Evolutionary conservation across 345 rosid species (phyloP), one percentile per base, ranked within the genome.

Genomic region (Cochlearia excelsa): DNA sequence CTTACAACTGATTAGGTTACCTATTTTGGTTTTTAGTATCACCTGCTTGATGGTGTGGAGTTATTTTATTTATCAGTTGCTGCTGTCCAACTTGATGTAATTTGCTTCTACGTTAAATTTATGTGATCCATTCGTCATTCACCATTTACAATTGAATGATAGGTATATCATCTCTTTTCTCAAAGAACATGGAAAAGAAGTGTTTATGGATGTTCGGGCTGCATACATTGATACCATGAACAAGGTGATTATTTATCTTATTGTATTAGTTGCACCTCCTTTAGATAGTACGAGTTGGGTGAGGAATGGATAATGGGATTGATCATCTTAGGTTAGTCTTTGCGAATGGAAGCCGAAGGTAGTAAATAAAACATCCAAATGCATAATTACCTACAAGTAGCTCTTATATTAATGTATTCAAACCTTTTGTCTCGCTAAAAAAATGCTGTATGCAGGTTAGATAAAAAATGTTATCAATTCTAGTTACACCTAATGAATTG

Each of bases 151-250:
- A 74, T 63, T 58, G 51, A 4, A 52, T 53, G 33, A 28, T 74
- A 93, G 99, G 88, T 93, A 89, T 73, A 69, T 82, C 31, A 74
- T 87, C 71, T 71, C 85, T 56, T 93, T 93, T 75, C 85, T 89
- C 68, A 89, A 87, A 82, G 97, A 82, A 76, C 91, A 93, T 70
- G 95, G 92, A 68, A 89, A 79, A 76, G 97, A 93, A 74, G 82
- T 93, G 33, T 85, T 85, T 77, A 52, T 34, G 68, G 96, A 93
- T 72, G 96, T 93, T 60, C 92, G 95, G 68, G 90, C 80, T 69
- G 95, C 99, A 6, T 93, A 93, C 59, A 63, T 85, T 26, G 97
- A 89, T 79, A 93, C 99, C 65, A 85, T 93, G 99, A 93, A 93
- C 78, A 87, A 89, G 99, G 99, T 93, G 63, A 67, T 57, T 63